Evolutionary conservation across 768 basidiomycete genomes (phyloP).

Genomic region (Leucocoprinus leucothites): DNA sequence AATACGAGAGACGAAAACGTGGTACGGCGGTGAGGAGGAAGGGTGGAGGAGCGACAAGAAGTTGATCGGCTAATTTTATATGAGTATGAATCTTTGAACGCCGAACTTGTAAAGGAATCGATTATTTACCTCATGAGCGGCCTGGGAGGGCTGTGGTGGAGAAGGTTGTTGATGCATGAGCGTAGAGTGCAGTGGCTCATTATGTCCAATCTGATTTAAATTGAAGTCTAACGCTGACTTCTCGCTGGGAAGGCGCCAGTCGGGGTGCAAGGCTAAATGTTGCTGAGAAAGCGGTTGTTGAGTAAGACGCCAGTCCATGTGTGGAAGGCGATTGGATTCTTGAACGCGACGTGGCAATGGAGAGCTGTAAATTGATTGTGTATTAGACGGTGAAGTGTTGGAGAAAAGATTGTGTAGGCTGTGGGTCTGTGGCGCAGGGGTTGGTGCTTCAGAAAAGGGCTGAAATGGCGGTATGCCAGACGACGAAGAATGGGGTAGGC

Average conservation of each 20-base stretch:
- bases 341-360: slow-evolving; percentile 30
- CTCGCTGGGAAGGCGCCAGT: slow-evolving; percentile 44
- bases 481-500: slow-evolving; percentile 5
- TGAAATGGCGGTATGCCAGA: slow-evolving; percentile 42
- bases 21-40: slow-evolving; percentile 81
- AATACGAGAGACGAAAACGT: slow-evolving; percentile 77
- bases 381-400: slow-evolving; percentile 21
- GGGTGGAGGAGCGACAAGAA: slow-evolving; percentile 84
- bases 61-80: slow-evolving; percentile 70
- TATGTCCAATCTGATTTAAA: slow-evolving; percentile 19
- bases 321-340: slow-evolving; percentile 17
- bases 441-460: slow-evolving; percentile 43
- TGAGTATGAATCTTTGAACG: slow-evolving; percentile 14
- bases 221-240: slow-evolving; percentile 25
- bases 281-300: slow-evolving; percentile 23
- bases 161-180: slow-evolving; percentile 28
- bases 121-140: slow-evolving; percentile 48
- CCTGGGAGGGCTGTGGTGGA: slow-evolving; percentile 23
- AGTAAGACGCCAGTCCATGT: slow-evolving; percentile 38
- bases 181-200: slow-evolving; percentile 27
- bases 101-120: slow-evolving; percentile 15
- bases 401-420: slow-evolving; percentile 22
- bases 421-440: slow-evolving; percentile 28
- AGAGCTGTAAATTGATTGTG: slow-evolving; percentile 29
- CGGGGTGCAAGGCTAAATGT: slow-evolving; percentile 28